These are phyloP conservation scores for Thermochaetoides thermophila DNA, from an alignment of 495 filamentous ascomycete genomes.

Conservation along the genomic window DNA sequence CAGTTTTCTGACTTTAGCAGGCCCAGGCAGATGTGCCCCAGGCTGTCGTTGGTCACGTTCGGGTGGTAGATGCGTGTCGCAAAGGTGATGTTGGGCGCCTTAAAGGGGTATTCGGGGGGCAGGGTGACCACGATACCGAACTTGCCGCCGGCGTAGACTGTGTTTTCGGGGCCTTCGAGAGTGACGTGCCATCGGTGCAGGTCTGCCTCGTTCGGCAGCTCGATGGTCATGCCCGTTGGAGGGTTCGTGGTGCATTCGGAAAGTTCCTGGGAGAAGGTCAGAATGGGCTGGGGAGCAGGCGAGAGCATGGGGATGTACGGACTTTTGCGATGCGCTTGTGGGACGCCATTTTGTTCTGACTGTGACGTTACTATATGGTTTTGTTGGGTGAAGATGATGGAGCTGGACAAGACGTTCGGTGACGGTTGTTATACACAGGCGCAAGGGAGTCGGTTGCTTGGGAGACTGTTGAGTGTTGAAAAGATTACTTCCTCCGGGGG, in stretches of 20 bases:
- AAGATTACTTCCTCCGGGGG: no score
- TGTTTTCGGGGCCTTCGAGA: constrained; percentile 58
- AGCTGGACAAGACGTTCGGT: no score
- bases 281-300: not conserved
- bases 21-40: constrained; percentile 81
- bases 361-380: no score
- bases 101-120: constrained; percentile 87
- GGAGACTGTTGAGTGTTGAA: no score
- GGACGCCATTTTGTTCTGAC: not conserved
- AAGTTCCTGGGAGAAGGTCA: constrained; percentile 42
- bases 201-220: constrained; percentile 53
- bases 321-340: not conserved
- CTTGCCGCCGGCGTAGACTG: constrained; percentile 61
- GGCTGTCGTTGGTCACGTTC: constrained; percentile 85
- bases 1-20: constrained; percentile 81
- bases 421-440: no score
- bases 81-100: constrained; percentile 75
- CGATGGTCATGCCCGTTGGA: constrained; percentile 49
- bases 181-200: constrained; percentile 71
- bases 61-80: constrained; percentile 96
- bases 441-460: no score
- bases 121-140: constrained; percentile 67
- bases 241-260: constrained; percentile 49
- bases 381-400: no score
- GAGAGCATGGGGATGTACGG: not conserved